Conservation (phyloP, 176 grass and related monocot species). For the Dendrocalamus sinicus region DNA sequence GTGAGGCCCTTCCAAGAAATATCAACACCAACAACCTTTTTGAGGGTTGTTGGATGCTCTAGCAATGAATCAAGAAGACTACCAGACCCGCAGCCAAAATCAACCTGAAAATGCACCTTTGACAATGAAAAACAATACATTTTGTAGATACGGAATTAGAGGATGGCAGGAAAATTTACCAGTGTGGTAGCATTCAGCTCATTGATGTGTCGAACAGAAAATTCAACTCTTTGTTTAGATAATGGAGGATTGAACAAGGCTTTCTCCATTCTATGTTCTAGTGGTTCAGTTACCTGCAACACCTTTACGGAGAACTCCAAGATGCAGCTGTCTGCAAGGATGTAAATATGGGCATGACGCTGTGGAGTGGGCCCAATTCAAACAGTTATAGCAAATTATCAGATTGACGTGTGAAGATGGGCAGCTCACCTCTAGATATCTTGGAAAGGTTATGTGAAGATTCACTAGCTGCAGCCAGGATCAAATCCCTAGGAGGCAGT, state of each 20-base stretch:
- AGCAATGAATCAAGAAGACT: too few relatives aligned
- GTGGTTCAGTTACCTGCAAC: slow-evolving; percentile 72
- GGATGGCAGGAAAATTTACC: too few relatives aligned
- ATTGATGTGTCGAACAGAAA: background rate
- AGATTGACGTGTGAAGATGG: background rate
- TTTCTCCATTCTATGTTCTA: slow-evolving; percentile 95
- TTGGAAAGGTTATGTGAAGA: slow-evolving; percentile 48
- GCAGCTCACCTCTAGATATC: slow-evolving; percentile 61
- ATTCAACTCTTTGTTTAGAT: slow-evolving; percentile 89
- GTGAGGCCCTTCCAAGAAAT: too few relatives aligned
- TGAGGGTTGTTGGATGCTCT: too few relatives aligned
- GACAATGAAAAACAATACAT: too few relatives aligned
- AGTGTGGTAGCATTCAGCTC: too few relatives aligned
- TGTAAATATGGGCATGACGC: slow-evolving; percentile 33
- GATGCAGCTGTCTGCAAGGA: slow-evolving; percentile 61
- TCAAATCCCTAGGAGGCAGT: too few relatives aligned
- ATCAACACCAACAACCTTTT: too few relatives aligned
- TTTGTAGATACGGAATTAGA: too few relatives aligned
- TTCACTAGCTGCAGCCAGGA: background rate
- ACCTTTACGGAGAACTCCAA: slow-evolving; percentile 80
- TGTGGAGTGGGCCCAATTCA: background rate
- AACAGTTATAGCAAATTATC: slow-evolving; percentile 20
- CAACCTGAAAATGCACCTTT: too few relatives aligned
- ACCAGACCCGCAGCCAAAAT: background rate
- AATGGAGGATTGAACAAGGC: slow-evolving; percentile 85